Evolutionary conservation across 129 eudicot genomes (phyloP).

Genomic region (Saposhnikovia divaricata): DNA sequence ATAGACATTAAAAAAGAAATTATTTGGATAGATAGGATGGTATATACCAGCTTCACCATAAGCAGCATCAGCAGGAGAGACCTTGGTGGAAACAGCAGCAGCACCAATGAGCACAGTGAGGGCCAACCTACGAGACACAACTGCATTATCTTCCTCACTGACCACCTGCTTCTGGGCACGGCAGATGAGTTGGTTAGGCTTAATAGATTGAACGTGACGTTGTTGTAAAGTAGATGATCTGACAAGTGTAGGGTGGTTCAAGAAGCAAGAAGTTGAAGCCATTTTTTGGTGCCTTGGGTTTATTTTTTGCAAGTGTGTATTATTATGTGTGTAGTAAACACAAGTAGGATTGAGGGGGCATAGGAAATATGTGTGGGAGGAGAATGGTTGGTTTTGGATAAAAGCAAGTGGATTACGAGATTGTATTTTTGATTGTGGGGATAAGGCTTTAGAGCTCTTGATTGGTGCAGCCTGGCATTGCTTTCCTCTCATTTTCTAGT

Average conservation of each 20-base stretch:
- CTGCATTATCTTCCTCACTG: slow-evolving; percentile 24
- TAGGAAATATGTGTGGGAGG: slow-evolving; percentile 22
- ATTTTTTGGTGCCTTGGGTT: slow-evolving; percentile 15
- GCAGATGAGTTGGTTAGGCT: slow-evolving; percentile 56
- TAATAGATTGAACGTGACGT: slow-evolving; percentile 23
- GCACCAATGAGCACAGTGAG: slow-evolving; percentile 87
- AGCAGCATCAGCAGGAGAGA: slow-evolving; percentile 96
- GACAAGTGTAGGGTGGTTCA: slow-evolving; percentile 61
- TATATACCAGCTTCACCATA: slow-evolving; percentile 96
- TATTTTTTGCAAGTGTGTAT: neutral
- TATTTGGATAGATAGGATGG: neutral
- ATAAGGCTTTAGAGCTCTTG: slow-evolving; percentile 34
- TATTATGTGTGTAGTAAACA: slow-evolving; percentile 2
- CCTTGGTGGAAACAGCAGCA: slow-evolving; percentile 87
- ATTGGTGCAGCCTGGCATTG: slow-evolving; percentile 32
- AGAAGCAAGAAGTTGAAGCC: slow-evolving; percentile 93
- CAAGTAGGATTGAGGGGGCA: neutral
- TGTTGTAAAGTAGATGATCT: slow-evolving; percentile 23
- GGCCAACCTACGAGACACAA: slow-evolving; percentile 71
- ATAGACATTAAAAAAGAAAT: neutral
- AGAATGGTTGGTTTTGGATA: slow-evolving; percentile 31
- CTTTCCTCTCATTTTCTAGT: neutral
- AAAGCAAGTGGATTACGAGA: slow-evolving; percentile 46
- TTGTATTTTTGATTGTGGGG: slow-evolving; percentile 35
- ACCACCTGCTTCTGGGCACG: slow-evolving; percentile 59